phyloP scores from a whole-genome alignment of 352 stramenopile species.

The Pythium sp. region DNA sequence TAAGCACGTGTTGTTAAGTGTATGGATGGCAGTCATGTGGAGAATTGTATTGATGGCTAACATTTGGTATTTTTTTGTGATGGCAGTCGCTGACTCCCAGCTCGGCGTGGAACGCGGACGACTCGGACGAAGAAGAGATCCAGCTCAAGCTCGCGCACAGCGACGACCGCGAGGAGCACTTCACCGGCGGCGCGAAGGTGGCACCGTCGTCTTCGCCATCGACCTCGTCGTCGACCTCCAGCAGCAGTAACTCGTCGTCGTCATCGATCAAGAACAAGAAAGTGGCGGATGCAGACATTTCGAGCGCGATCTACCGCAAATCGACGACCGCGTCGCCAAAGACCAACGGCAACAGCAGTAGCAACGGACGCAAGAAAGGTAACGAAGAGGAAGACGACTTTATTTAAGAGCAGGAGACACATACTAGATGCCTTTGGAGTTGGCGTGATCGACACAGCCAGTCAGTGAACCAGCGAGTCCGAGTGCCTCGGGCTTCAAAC shows the following conservation, averaged over 20 bases:
- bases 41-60: neutral
- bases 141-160: constrained; percentile 47
- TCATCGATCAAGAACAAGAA: constrained; percentile 19
- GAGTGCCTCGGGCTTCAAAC: neutral
- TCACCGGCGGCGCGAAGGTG: constrained; percentile 19
- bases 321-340: constrained; percentile 26
- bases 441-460: neutral
- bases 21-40: neutral
- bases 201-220: constrained; percentile 26
- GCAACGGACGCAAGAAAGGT: constrained; percentile 25
- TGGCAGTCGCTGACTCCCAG: constrained; percentile 69
- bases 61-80: constrained; percentile 8
- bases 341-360: constrained; percentile 7
- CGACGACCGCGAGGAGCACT: constrained; percentile 20
- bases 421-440: neutral
- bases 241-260: constrained; percentile 11
- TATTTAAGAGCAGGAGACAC: constrained; percentile 44
- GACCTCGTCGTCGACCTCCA: constrained; percentile 19
- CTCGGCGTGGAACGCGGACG: constrained; percentile 73
- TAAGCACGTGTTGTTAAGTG: constrained; percentile 20
- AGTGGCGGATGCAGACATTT: constrained; percentile 28
- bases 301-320: constrained; percentile 41
- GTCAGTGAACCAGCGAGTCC: neutral
- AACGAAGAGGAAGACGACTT: constrained; percentile 66
- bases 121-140: constrained; percentile 84